A percentile compares a stretch with the other conserved stretches of the same genome.
Evolutionary conservation across 805 yeast genomes (phyloP).

Genomic region (Candida maltosa): DNA sequence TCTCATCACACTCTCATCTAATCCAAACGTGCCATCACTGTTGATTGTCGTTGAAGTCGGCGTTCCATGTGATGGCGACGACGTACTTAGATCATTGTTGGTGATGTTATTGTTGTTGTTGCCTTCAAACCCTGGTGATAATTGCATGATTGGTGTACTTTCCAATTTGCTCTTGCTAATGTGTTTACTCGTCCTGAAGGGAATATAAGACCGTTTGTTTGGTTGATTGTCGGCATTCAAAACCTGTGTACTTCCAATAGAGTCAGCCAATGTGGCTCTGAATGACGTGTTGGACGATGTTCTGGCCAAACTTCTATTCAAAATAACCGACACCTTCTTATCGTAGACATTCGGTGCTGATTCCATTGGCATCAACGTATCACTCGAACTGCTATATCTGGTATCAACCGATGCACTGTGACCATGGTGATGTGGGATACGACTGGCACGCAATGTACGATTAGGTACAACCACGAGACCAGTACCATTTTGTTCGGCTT

Average conservation of each 20-base stretch:
- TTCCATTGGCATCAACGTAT: constrained; percentile 81
- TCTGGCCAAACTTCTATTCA: constrained; percentile 56
- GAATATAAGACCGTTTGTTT: constrained; percentile 35
- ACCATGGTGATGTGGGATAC: constrained; percentile 74
- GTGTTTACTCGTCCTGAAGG: constrained; percentile 23
- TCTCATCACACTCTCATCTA: constrained; percentile 16
- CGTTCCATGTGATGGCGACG: constrained; percentile 12
- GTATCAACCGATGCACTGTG: constrained; percentile 95
- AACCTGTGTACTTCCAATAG: constrained; percentile 30
- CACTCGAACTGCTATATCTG: constrained; percentile 85
- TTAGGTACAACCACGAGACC: constrained; percentile 66
- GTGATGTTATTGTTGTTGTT: too few species aligned
- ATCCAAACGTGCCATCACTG: constrained; percentile 1
- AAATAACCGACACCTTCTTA: constrained; percentile 61
- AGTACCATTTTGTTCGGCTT: constrained; percentile 32
- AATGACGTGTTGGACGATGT: constrained; percentile 71
- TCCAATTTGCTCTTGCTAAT: constrained; percentile 26
- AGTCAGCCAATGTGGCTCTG: constrained; percentile 71
- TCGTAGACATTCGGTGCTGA: constrained; percentile 68
- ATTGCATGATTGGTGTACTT: too few species aligned
- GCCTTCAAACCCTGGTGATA: too few species aligned
- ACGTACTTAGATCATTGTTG: too few species aligned
- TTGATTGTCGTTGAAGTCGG: constrained; percentile 8
- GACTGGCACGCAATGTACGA: constrained; percentile 30
- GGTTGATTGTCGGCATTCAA: constrained; percentile 6